These are phyloP conservation scores for Neoconidiobolus thromboides DNA, from an alignment of 371 early-diverging fungal species.

Conservation along the genomic window DNA sequence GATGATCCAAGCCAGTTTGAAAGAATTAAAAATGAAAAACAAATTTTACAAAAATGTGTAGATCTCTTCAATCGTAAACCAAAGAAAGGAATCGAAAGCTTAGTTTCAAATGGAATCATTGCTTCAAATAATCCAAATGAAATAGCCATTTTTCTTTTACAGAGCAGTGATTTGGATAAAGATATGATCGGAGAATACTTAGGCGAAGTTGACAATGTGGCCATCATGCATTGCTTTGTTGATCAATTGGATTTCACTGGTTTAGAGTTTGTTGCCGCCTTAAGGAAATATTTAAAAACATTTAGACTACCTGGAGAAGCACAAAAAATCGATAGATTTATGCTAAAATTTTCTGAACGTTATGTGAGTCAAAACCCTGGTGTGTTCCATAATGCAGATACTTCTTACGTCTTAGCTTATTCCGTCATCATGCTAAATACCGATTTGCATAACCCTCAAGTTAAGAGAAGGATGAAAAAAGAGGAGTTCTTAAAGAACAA, in stretches of 20 bases:
- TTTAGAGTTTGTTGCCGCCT: conserved; percentile 59
- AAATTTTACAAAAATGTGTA: conserved; percentile 55
- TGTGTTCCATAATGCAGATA: conserved; percentile 57
- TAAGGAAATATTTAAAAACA: conserved; percentile 69
- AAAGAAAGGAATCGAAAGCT: conserved; percentile 38
- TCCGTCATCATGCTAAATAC: conserved; percentile 94
- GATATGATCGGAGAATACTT: conserved; percentile 83
- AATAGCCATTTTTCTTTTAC: conserved; percentile 52
- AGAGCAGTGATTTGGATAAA: conserved; percentile 67
- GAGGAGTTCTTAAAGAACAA: conserved; percentile 53
- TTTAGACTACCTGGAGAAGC: conserved; percentile 95
- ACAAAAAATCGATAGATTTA: conserved; percentile 95
- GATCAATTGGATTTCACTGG: conserved; percentile 69
- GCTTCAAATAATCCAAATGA: conserved; percentile 27
- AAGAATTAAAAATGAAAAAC: conserved; percentile 62
- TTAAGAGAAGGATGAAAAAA: conserved; percentile 63
- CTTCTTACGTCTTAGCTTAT: conserved; percentile 88
- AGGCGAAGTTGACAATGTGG: conserved; percentile 75
- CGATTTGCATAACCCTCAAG: conserved; percentile 78
- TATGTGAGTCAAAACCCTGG: conserved; percentile 64
- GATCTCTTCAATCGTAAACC: conserved; percentile 65
- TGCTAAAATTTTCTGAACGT: conserved; percentile 91
- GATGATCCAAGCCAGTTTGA: conserved; percentile 55
- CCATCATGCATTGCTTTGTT: conserved; percentile 90
- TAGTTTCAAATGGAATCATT: conserved; percentile 48